Base-by-base conservation (phyloP, 495 filamentous ascomycete species). In the Penicillium nucicola region DNA sequence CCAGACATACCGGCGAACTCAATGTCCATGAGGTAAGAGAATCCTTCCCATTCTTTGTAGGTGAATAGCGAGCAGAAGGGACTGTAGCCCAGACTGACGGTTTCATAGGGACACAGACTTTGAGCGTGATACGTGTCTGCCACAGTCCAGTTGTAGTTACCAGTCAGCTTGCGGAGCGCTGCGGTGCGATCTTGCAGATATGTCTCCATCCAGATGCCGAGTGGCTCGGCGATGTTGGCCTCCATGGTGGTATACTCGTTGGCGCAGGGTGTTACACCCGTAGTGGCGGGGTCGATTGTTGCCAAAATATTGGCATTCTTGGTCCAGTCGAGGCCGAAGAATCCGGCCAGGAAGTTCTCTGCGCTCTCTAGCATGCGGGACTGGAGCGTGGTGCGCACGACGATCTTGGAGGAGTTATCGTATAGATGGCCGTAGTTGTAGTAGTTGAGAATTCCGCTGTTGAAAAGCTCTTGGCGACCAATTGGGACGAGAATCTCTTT, bases 391-490 rank as follows among this genome's bases (percentile, higher is more conserved):
- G 81, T 83, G 17, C 84, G 73, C 13, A 74, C 81, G 42, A 86
- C 76, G 35, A 86, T 78, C 61, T 84, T 84, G 48, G 71, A 77
- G n/a, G 72, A 70, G 4, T 81, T 76, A 40, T 83, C 76, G 44
- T 81, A 84, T 8, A 85, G 71, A 42, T 77, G 74, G 2, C 72
- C 78, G 49, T 87, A 87, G 60, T 83, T 75, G 55, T 84, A 85
- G 42, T 74, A 75, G 53, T 84, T 79, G 6, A 82, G 61, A 1
- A 80, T 66, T 47, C 77, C 77, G 28, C 67, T 72, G 37, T 79
- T 69, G 40, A 77, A 80, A 0, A 78, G 55, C 50, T 80, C 70
- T 38, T 77, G 77, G 17, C 74, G 73, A 2, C 77, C 77, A 28
- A 69, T 65, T 0, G 78, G 75, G 1, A 81, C 77, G 0, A 85